Evolutionary conservation across 371 early-diverging fungal genomes (phyloP).

Genomic region (Mucor indicus): DNA sequence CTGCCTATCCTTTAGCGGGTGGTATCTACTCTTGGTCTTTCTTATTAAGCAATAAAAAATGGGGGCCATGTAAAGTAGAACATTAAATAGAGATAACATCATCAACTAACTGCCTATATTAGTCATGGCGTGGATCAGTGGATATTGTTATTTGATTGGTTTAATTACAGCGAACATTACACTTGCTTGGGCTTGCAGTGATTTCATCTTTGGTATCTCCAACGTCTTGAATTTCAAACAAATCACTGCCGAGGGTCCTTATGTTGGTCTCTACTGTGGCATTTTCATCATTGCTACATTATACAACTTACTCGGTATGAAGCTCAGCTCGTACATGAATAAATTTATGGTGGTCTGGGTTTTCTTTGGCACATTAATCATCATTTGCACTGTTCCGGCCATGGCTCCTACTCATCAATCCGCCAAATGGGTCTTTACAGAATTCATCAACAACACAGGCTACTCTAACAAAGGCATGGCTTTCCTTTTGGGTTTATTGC

Average conservation of each 20-base stretch:
- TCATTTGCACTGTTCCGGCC: conserved; percentile 31
- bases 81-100: too few relatives aligned
- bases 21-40: conserved; percentile 42
- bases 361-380: conserved; percentile 29
- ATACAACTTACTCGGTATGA: conserved; percentile 27
- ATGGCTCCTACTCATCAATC: conserved; percentile 35
- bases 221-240: conserved; percentile 16
- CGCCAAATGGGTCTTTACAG: conserved; percentile 40
- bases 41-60: conserved; percentile 26
- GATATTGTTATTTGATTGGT: conserved; percentile 33
- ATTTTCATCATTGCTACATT: conserved; percentile 18
- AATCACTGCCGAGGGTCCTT: conserved; percentile 25
- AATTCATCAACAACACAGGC: conserved; percentile 36
- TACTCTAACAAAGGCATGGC: conserved; percentile 27
- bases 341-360: conserved; percentile 31
- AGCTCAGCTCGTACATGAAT: conserved; percentile 26
- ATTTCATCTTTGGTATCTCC: conserved; percentile 27
- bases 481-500: conserved; percentile 41
- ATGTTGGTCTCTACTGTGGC: conserved; percentile 34
- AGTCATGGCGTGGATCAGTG: conserved; percentile 43
- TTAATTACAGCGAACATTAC: conserved; percentile 28
- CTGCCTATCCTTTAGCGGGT: conserved; percentile 37
- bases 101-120: background rate
- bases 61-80: conserved; percentile 42
- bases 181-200: conserved; percentile 28